phyloP scores from a whole-genome alignment of 2,329 filamentous ascomycete genomes.

The Alternaria tenuissima region DNA sequence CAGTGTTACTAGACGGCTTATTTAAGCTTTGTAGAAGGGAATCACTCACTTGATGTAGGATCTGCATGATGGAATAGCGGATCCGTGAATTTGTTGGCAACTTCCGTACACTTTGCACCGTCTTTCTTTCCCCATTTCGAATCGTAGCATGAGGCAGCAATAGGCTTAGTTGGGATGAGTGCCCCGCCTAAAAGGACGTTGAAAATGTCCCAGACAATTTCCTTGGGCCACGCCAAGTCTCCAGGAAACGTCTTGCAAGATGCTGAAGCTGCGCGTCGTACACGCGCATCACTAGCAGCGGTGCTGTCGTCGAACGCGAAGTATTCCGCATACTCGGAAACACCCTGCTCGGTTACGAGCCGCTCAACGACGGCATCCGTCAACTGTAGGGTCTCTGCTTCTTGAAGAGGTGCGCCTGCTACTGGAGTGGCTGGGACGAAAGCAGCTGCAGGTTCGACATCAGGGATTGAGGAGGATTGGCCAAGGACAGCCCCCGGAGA shows the following conservation, averaged over 20 bases:
- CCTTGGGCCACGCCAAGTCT: conserved; percentile 23
- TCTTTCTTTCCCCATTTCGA: conserved; percentile 20
- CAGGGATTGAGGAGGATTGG: not conserved
- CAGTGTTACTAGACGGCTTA: not conserved
- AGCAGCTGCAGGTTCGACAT: conserved; percentile 8
- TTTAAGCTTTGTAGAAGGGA: not conserved
- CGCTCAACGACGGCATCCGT: conserved; percentile 6
- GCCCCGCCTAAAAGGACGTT: conserved; percentile 21
- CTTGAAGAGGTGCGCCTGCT: conserved; percentile 11
- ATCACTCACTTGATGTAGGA: conserved; percentile 11
- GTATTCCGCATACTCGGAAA: conserved; percentile 4
- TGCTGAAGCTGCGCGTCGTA: not conserved
- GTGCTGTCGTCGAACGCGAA: conserved; percentile 8
- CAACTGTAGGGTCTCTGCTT: conserved; percentile 10
- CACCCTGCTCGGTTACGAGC: not conserved
- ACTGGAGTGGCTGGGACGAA: not conserved
- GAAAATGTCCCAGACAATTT: conserved; percentile 22
- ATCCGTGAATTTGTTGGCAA: conserved; percentile 19
- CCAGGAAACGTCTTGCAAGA: conserved; percentile 29
- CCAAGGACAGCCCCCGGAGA: not conserved
- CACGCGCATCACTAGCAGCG: not conserved
- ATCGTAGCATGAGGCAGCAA: conserved; percentile 29
- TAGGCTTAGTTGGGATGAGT: conserved; percentile 26
- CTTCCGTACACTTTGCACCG: conserved; percentile 12
- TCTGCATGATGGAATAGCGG: conserved; percentile 40